Base-by-base conservation (phyloP, 164 flowering plant genomes). In the Chimonanthus salicifolius region DNA sequence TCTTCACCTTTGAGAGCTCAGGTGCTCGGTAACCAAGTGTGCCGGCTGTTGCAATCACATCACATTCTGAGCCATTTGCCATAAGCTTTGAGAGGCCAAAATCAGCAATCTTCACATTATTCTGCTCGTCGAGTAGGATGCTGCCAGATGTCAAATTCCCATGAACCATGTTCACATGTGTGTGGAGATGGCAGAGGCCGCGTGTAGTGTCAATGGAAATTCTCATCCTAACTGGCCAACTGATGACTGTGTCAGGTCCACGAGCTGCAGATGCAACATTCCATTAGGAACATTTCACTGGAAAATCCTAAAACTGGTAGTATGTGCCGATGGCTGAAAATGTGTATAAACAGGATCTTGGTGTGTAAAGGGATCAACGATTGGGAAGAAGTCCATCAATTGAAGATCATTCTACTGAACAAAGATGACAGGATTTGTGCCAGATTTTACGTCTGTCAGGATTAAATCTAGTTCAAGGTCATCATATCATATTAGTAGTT, bases 11-110 rank as follows among this genome's bases (percentile, higher is more conserved):
- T 9, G 92, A 82, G 44, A 96, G 90, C 84, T 96, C 99, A 0
- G 99, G 99, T 10, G 99, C 97, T 3, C 91, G 84, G 77, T 92
- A 96, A 44, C 99, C 99, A 5, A 82, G 81, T 1, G 94, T 80
- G 15, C 95, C 94, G 1, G 97, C 97, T 5, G 97, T 92, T 44
- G 92, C 91, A 11, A 92, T 83, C 74, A 87, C 89, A 67, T 83
- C 87, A 45, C 94, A 80, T 76, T 84, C 87, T 51, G 92, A 92
- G 0, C 90, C 82, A 9, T 85, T 71, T 0, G 97, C 90, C 95
- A 90, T 91, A 51, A 96, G 97, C 69, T 86, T 71, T 13, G 90
- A 84, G 46, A 94, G 90, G 68, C 99, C 98, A n/a, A 82, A 87
- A 58, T 96, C 99, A 5, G 97, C 81, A 10, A 96, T 89, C 74